phyloP scores from a whole-genome alignment of 2,329 filamentous ascomycete genomes.

The Sporothrix mexicana region DNA sequence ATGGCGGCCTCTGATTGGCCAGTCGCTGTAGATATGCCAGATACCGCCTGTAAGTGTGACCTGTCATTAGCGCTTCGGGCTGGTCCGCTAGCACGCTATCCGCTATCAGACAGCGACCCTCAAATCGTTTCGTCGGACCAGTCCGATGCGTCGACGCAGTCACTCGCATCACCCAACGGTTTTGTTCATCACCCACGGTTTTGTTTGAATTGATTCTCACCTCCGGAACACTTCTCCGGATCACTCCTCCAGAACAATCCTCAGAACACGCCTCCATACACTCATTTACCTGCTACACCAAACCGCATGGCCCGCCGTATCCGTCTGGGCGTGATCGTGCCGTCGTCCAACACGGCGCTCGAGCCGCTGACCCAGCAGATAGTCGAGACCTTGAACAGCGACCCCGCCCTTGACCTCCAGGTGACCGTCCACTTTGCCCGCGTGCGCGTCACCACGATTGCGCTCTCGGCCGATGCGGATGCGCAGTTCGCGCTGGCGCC shows the following conservation, averaged over 20 bases:
- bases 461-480: constrained; percentile 43
- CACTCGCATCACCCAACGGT: too few species aligned
- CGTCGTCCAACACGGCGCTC: constrained; percentile 52
- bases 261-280: too few species aligned
- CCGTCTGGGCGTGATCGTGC: constrained; percentile 50
- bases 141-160: too few species aligned
- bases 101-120: background rate
- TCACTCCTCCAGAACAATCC: too few species aligned
- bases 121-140: too few species aligned
- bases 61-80: background rate
- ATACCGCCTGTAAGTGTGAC: constrained; percentile 2
- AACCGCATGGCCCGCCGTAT: constrained; percentile 14
- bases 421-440: constrained; percentile 52
- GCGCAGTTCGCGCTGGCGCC: constrained; percentile 42
- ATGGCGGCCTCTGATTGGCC: background rate
- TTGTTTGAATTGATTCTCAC: too few species aligned
- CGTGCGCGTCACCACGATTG: constrained; percentile 50
- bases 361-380: constrained; percentile 51
- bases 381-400: constrained; percentile 41
- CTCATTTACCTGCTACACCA: too few species aligned
- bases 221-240: too few species aligned
- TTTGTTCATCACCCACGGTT: too few species aligned
- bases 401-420: constrained; percentile 31
- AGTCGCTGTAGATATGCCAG: background rate
- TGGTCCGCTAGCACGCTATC: background rate